Percentiles rank a stretch among this genome's conserved stretches.
Evolutionary conservation across 495 filamentous ascomycete species (phyloP).

Genomic region (Astrothelium macrocarpum): DNA sequence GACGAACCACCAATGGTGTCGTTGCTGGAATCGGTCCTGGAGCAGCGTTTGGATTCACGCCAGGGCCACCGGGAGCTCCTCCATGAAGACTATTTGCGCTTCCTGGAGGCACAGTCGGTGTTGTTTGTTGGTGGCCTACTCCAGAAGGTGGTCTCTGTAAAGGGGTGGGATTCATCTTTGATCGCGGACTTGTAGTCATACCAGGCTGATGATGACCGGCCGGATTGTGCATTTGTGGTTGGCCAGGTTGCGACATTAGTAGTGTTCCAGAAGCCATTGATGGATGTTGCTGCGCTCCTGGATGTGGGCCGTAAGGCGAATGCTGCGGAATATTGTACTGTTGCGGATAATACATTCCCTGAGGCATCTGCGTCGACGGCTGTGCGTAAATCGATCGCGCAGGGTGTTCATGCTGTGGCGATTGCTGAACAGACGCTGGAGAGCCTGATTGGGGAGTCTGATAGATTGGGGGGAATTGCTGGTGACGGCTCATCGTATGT

Average conservation of each 20-base stretch:
- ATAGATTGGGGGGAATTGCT: constrained; percentile 83
- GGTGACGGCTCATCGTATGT: constrained; percentile 66
- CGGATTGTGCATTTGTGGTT: constrained; percentile 39
- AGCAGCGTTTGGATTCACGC: constrained; percentile 75
- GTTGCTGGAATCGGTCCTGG: constrained; percentile 99
- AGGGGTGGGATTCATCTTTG: constrained; percentile 50
- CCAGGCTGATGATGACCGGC: constrained; percentile 40
- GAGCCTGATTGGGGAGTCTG: constrained; percentile 94
- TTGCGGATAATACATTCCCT: constrained; percentile 63
- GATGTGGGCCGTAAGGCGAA: constrained; percentile 69
- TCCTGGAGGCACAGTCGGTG: constrained; percentile 42
- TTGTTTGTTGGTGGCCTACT: constrained; percentile 36
- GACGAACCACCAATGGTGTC: constrained; percentile 85
- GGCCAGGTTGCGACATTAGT: constrained; percentile 46
- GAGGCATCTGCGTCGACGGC: constrained; percentile 64
- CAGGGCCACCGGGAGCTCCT: constrained; percentile 31
- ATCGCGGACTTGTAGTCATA: constrained; percentile 52
- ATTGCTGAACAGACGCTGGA: constrained; percentile 80
- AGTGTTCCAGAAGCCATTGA: constrained; percentile 50
- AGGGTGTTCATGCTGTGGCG: constrained; percentile 85
- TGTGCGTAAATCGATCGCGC: constrained; percentile 70
- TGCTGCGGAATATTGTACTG: constrained; percentile 66
- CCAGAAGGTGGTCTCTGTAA: constrained; percentile 50
- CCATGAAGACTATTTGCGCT: constrained; percentile 43
- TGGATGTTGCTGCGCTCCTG: constrained; percentile 53